Evolutionary conservation across 805 yeast species (phyloP).

Genomic region (Vanderwaltozyma yarrowii): DNA sequence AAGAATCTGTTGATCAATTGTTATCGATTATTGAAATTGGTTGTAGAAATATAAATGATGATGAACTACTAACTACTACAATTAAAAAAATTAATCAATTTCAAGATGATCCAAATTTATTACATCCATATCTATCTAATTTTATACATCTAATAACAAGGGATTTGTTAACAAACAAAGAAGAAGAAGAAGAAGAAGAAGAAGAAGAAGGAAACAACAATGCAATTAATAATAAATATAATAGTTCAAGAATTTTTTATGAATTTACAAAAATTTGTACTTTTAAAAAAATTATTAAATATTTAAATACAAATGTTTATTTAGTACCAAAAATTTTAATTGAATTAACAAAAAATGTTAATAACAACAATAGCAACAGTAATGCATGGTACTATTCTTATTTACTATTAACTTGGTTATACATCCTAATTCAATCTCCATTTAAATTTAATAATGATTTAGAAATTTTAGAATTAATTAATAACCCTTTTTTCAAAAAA

Average conservation of each 20-base stretch:
- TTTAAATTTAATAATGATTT: slow-evolving; percentile 41
- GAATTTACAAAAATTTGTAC: slow-evolving; percentile 54
- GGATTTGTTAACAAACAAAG: slow-evolving; percentile 1
- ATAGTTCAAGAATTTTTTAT: slow-evolving; percentile 4
- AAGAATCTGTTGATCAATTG: background rate
- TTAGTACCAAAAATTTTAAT: slow-evolving; percentile 33
- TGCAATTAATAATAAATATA: no score
- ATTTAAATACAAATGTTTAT: slow-evolving; percentile 50
- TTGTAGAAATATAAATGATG: background rate
- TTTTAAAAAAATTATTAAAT: slow-evolving; percentile 46
- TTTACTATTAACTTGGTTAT: slow-evolving; percentile 59
- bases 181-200: no score
- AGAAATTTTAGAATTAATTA: slow-evolving; percentile 13
- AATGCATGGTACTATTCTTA: slow-evolving; percentile 38
- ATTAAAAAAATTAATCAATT: slow-evolving; percentile 15
- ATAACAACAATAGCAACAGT: no score
- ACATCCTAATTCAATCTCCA: slow-evolving; percentile 62
- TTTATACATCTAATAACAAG: slow-evolving; percentile 2
- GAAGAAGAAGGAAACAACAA: no score
- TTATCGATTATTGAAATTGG: background rate
- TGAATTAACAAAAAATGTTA: no score
- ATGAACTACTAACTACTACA: background rate
- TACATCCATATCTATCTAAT: slow-evolving; percentile 6
- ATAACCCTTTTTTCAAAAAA: background rate
- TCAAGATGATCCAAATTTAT: slow-evolving; percentile 19